Base-by-base conservation (phyloP, 331 rosid genomes). In the Rhamnella rubrinervis region DNA sequence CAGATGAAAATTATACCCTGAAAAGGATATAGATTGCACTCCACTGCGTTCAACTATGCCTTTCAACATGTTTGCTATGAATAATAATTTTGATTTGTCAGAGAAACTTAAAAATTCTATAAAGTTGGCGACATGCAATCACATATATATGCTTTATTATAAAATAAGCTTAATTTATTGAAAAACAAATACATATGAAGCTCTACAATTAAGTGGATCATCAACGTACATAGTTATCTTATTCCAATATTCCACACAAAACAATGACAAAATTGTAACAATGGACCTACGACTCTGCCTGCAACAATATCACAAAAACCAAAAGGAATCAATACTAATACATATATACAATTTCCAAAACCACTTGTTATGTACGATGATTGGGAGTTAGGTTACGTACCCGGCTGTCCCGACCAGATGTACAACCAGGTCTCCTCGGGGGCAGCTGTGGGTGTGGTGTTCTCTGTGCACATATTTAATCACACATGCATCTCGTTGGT, bases 401-500 rank as follows among this genome's bases (percentile, higher is more conserved):
- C 17, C 59, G 49, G 79, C 73, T 56, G 63, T 85, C 82, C 68
- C 73, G 76, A 25, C 87, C 87, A 61, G 98, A 85, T 40, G 96
- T 89, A 72, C 95, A 93, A 40, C 85, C 85, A 4, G 97, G 98
- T 77, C 91, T 80, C 52, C 98, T 87, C 8, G 96, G 98, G 8
- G 98, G 98, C 28, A 91, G 97, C 46, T 81, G 92, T 65, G 85
- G 97, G 68, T 85, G 97, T 12, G 97, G 97, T 17, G 98, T 93
- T 81, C 85, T 88, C 98, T 93, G 80, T 71, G 51, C 25, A 53
- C 14, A 44, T 16, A 38, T 16, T 31, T 68, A 23, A 61, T 44
- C 25, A 65, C 28, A 20, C 13, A 9, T 44, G 13, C 14, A 7
- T 15, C 37, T 60, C 70, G 26, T 37, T 5, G 7, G 19, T n/a